These are phyloP conservation scores for Albatrellus ellisii DNA, from an alignment of 768 basidiomycete species.

Conservation along the genomic window DNA sequence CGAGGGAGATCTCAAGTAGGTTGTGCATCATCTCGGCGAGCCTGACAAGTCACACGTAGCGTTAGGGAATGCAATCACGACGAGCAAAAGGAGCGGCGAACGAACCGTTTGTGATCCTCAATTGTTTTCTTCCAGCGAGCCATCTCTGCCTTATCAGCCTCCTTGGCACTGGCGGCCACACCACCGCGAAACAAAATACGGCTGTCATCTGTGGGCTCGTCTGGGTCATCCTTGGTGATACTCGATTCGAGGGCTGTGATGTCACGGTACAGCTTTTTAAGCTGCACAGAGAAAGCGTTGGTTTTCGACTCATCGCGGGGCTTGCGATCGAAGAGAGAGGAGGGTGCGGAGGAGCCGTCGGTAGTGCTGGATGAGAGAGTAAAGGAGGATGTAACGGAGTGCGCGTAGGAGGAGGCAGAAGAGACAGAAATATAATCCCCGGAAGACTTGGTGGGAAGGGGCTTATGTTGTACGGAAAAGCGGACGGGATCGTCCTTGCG, in stretches of 20 bases:
- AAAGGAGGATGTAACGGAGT: constrained; percentile 57
- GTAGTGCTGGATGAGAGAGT: constrained; percentile 66
- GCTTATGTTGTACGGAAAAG: constrained; percentile 50
- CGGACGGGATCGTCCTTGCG: constrained; percentile 84
- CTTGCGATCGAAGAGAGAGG: constrained; percentile 50
- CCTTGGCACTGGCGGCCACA: constrained; percentile 29
- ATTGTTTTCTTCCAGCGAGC: constrained; percentile 68
- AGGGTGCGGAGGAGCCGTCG: constrained; percentile 61
- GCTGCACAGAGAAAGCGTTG: constrained; percentile 57
- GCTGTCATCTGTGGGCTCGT: constrained; percentile 35
- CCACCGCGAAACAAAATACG: constrained; percentile 23
- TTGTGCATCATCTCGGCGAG: constrained; percentile 86
- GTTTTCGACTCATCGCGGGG: constrained; percentile 34
- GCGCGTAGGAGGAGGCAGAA: constrained; percentile 61
- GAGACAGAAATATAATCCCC: constrained; percentile 65
- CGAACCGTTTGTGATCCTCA: constrained; percentile 75
- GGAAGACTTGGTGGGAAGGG: constrained; percentile 42
- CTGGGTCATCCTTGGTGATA: constrained; percentile 43
- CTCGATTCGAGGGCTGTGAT: constrained; percentile 73
- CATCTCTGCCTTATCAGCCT: constrained; percentile 62
- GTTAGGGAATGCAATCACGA: no score
- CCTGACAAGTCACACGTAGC: constrained; percentile 31
- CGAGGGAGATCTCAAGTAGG: constrained; percentile 72
- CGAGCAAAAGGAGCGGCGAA: constrained; percentile 8
- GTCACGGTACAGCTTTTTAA: constrained; percentile 73